Evolutionary conservation across 2,329 filamentous ascomycete species (phyloP).

Genomic region (Fusarium nygamai): DNA sequence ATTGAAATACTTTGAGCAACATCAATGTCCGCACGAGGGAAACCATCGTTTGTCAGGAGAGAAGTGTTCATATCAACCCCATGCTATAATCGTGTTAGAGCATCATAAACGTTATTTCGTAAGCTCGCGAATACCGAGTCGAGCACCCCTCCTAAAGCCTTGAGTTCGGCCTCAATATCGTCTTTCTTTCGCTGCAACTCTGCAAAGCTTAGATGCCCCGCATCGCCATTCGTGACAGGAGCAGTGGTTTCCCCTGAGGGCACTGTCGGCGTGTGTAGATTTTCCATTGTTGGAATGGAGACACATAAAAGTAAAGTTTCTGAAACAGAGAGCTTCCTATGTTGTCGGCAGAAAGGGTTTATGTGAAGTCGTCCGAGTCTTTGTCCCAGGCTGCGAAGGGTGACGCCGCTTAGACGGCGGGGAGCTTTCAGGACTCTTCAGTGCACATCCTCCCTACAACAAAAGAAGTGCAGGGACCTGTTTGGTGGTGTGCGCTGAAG

Average conservation of each 20-base stretch:
- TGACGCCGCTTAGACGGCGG: slow-evolving; percentile 30
- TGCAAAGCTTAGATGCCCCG: slow-evolving; percentile 73
- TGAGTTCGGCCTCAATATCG: slow-evolving; percentile 85
- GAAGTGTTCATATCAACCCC: slow-evolving; percentile 91
- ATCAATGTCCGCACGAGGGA: slow-evolving; percentile 91
- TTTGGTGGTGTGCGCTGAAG: background rate
- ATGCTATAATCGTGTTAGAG: slow-evolving; percentile 68
- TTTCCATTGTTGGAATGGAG: slow-evolving; percentile 56
- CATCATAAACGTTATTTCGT: background rate
- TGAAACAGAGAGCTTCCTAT: background rate
- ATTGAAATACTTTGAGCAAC: slow-evolving; percentile 81
- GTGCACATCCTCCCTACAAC: slow-evolving; percentile 5
- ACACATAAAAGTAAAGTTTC: slow-evolving; percentile 10
- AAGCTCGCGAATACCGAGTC: slow-evolving; percentile 72
- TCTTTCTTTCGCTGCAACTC: slow-evolving; percentile 89
- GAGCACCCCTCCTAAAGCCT: slow-evolving; percentile 84
- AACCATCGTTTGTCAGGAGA: slow-evolving; percentile 89
- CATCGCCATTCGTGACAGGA: slow-evolving; percentile 67
- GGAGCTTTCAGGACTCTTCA: slow-evolving; percentile 14
- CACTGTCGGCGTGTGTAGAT: slow-evolving; percentile 67
- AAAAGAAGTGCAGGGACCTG: background rate
- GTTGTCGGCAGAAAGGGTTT: slow-evolving; percentile 3
- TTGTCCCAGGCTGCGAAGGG: slow-evolving; percentile 26
- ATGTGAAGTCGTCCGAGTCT: background rate
- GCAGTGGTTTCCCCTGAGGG: slow-evolving; percentile 79